Conservation (phyloP, 805 yeast species). For the Wickerhamomyces tratensis region DNA sequence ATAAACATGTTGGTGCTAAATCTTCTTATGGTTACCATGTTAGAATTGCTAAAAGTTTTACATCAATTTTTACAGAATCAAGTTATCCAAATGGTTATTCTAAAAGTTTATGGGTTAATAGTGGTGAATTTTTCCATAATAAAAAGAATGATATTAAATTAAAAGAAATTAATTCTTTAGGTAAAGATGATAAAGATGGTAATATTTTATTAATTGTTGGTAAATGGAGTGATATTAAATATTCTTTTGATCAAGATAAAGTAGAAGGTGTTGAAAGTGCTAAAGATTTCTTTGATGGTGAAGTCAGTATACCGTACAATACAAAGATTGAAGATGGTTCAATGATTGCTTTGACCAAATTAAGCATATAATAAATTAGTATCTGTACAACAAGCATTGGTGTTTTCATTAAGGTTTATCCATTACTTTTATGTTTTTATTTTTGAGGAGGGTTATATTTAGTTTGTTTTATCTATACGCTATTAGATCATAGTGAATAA, state of each 20-base stretch:
- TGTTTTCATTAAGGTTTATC: too few relatives aligned
- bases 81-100: constrained; percentile 60
- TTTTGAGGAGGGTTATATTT: too few relatives aligned
- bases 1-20: constrained; percentile 51
- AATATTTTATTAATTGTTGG: constrained; percentile 49
- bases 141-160: constrained; percentile 17
- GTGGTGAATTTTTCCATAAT: constrained; percentile 52
- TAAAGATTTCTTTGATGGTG: constrained; percentile 62
- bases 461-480: too few relatives aligned
- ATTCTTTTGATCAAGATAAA: constrained; percentile 42
- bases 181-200: constrained; percentile 12
- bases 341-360: constrained; percentile 42
- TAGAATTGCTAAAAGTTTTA: constrained; percentile 51
- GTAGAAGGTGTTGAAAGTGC: constrained; percentile 46
- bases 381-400: too few relatives aligned
- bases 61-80: constrained; percentile 62
- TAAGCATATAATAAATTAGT: neutral
- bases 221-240: constrained; percentile 46
- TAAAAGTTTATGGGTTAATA: constrained; percentile 50
- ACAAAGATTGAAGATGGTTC: constrained; percentile 65
- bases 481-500: too few relatives aligned
- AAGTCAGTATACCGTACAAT: constrained; percentile 40
- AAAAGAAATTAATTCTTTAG: constrained; percentile 8
- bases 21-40: constrained; percentile 68
- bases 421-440: too few relatives aligned